Base-by-base conservation (phyloP, 202 grass and related monocot species). In the Musa balbisiana region DNA sequence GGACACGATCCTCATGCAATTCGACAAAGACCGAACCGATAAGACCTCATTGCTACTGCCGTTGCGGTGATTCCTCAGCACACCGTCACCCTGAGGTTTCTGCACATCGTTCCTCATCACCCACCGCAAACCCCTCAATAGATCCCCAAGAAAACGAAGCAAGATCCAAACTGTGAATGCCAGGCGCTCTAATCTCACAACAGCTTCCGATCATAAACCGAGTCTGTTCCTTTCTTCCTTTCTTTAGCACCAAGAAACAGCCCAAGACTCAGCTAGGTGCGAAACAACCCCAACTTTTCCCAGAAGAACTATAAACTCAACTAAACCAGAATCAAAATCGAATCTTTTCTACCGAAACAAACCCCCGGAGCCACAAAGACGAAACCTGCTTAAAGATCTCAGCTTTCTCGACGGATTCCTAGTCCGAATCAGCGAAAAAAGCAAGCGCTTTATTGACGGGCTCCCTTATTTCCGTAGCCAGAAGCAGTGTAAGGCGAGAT, bases 1-100 rank as follows among this genome's bases (percentile, higher is more conserved):
- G 3, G 90, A 98, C 22, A 98, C 33, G 76, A 98, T 91, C 75
- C 88, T 84, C 88, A 91, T 90, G 80, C 86, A 97, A 82, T 51
- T 93, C 49, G 94, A 89, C 71, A 98, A 56, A 26, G 90, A 93
- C 0, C 82, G 76, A 66, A 87, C 78, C 8, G 93, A 93, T 82
- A 96, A 89, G 74, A 90, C 71, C 19, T 90, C 89, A 4, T 74
- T 72, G 55, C 82, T 83, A 16, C 79, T 43, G 16, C 72, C 66
- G 54, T 73, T 49, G 49, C 71, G 29, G 25, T 27, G 24, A 55
- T 49, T 60, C 73, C 29, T 76, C 55, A 10, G 73, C 56, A 62
- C 27, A 17, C 64, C 29, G 2, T 49, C 71, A 73, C 65, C 83
- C 56, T 79, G 86, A 81, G 78, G 76, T 27, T 75, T 78, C 77